These are phyloP conservation scores for Ophiosphaerella narmari DNA, from an alignment of 2,329 filamentous ascomycete genomes.

Conservation along the genomic window DNA sequence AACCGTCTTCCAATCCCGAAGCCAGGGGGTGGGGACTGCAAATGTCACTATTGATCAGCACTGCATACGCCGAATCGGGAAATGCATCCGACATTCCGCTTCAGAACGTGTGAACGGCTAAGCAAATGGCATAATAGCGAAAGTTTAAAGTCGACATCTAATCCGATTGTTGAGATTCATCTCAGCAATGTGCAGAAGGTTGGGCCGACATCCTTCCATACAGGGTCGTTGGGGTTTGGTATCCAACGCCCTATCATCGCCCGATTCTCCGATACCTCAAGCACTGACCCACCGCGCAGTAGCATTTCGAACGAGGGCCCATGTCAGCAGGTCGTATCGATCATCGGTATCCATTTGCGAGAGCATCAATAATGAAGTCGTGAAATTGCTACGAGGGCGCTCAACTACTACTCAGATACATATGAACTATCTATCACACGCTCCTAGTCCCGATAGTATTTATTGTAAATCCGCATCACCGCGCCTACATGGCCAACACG, in stretches of 20 bases:
- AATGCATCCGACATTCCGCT: neutral
- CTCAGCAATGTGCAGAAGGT: too few species aligned
- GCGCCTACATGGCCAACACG: constrained; percentile 2
- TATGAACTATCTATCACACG: neutral
- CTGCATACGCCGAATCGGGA: neutral
- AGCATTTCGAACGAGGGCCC: neutral
- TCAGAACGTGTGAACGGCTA: too few species aligned
- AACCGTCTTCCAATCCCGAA: neutral
- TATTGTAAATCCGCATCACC: neutral
- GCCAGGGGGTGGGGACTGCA: constrained; percentile 3
- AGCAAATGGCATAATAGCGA: too few species aligned
- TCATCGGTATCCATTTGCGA: too few species aligned
- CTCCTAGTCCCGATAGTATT: neutral
- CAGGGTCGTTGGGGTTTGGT: too few species aligned
- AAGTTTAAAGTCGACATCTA: too few species aligned
- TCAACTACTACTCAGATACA: too few species aligned
- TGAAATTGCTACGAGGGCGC: too few species aligned
- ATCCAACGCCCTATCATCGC: neutral
- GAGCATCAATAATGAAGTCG: too few species aligned
- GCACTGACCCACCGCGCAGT: too few species aligned
- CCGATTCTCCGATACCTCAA: neutral
- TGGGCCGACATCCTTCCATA: too few species aligned
- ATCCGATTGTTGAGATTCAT: too few species aligned
- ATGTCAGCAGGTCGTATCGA: neutral
- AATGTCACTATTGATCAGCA: constrained; percentile 8